Percentiles rank a stretch among this genome's conserved stretches.
Conservation (phyloP, 495 filamentous ascomycete genomes). For the Penicillium mononematosum region DNA sequence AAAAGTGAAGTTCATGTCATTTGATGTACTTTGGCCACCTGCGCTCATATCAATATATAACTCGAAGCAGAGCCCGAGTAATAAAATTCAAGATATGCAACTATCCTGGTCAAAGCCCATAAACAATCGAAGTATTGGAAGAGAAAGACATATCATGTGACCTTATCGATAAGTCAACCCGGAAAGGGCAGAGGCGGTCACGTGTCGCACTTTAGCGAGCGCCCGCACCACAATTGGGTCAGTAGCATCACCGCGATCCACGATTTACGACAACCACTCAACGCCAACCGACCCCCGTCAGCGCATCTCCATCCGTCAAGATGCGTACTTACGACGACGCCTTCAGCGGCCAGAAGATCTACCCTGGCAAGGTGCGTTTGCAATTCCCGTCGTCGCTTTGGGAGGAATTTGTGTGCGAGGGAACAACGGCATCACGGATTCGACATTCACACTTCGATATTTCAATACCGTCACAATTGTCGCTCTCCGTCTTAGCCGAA, state of each 20-base stretch:
- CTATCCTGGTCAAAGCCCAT: background rate
- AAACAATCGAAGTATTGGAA: background rate
- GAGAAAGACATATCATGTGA: background rate
- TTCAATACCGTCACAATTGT: slow-evolving; percentile 4
- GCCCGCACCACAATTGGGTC: slow-evolving; percentile 51
- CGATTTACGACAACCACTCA: slow-evolving; percentile 51
- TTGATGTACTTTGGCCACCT: background rate
- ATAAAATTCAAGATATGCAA: background rate
- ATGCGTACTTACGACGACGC: slow-evolving; percentile 99
- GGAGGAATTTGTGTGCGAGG: slow-evolving; percentile 22
- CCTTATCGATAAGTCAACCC: slow-evolving; percentile 16
- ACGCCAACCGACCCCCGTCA: slow-evolving; percentile 51
- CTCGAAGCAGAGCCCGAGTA: background rate
- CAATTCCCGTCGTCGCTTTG: slow-evolving; percentile 19
- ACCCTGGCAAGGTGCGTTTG: slow-evolving; percentile 92
- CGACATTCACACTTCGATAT: slow-evolving; percentile 15
- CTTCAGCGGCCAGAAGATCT: slow-evolving; percentile 97
- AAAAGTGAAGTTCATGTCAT: background rate
- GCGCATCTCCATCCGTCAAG: slow-evolving; percentile 60
- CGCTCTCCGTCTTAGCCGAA: slow-evolving; percentile 4
- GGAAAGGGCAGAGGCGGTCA: slow-evolving; percentile 46
- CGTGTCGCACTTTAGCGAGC: slow-evolving; percentile 51
- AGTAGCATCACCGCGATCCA: slow-evolving; percentile 39
- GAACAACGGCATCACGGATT: slow-evolving; percentile 21
- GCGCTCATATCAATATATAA: background rate